Evolutionary conservation across 306 rosid genomes (phyloP).

Genomic region (Cyamopsis tetragonoloba): DNA sequence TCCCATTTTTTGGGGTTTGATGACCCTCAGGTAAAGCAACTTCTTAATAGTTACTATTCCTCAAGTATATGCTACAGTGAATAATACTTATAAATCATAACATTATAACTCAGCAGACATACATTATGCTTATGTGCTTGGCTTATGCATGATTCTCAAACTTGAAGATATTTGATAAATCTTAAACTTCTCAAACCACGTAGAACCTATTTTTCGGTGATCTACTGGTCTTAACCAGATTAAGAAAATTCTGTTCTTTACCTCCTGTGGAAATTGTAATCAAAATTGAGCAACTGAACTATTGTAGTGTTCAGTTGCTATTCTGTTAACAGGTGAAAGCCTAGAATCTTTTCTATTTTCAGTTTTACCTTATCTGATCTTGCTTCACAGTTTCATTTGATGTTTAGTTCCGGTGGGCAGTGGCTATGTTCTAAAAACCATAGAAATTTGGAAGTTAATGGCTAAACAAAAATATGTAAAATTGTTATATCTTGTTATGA

Average conservation of each 20-base stretch:
- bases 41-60: neutral
- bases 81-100: neutral
- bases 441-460: neutral
- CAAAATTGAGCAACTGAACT: neutral
- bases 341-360: neutral
- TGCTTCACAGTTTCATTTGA: neutral
- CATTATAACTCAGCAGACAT: neutral
- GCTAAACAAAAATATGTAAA: neutral
- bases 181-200: neutral
- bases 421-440: neutral
- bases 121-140: no score
- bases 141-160: neutral
- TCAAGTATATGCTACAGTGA: neutral
- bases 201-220: neutral
- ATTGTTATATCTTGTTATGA: neutral
- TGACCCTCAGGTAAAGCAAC: slow-evolving; percentile 79
- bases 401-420: neutral
- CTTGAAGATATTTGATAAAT: neutral
- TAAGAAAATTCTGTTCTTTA: neutral
- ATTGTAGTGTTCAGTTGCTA: neutral
- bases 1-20: slow-evolving; percentile 98
- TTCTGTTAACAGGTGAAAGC: neutral
- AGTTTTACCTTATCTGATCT: neutral
- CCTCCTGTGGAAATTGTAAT: neutral
- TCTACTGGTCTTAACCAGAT: neutral